Base-by-base conservation (phyloP, 2,329 filamentous ascomycete genomes). In the Verticillium alfalfae region DNA sequence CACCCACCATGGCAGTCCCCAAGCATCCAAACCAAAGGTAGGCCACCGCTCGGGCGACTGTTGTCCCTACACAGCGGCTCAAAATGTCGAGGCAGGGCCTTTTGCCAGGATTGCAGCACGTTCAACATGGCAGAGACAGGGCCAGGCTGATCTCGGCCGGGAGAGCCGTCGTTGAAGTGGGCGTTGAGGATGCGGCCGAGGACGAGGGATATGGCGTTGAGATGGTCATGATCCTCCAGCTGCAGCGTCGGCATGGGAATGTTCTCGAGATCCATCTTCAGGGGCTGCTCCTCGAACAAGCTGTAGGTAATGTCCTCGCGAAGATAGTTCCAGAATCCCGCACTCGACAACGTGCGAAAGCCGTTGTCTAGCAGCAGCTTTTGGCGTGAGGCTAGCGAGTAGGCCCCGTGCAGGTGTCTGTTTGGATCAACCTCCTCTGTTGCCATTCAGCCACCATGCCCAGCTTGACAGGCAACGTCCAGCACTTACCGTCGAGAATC, bases 221-320 rank as follows among this genome's bases (percentile, higher is more conserved):
- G 72, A 34, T 71, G 68, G 61, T 71, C 70, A 26, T 73, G 67
- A 22, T 78, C 73, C 0, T 64, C 62, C 1, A 62, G 36, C 5
- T 68, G 57, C 1, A 61, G 63, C 9, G 26, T 41, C 6, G 57
- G 59, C 18, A 64, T 7, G 18, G 62, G 45, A 52, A 72, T 64
- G 31, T 63, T 49, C 13, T 69, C 56, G 13, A 78, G 59, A 18
- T 77, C 70, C 60, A 81, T 79, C 64, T 79, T 80, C 1, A 81
- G 65, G 0, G 72, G 71, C 26, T 76, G 77, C 6, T 70, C 67
- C 41, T 77, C 71, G 49, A 79, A 80, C 1, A 83, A 66, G n/a
- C 79, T 79, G n/a, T 81, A 79, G 0, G 81, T 82, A n/a, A 83
- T 82, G 41, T 83, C 79, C 66, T 83, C 79, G 1, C 80, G 74